A percentile compares a stretch with the other conserved stretches of the same genome.
Conservation (phyloP, 1,284 basidiomycete genomes). For the Bjerkandera adusta region DNA sequence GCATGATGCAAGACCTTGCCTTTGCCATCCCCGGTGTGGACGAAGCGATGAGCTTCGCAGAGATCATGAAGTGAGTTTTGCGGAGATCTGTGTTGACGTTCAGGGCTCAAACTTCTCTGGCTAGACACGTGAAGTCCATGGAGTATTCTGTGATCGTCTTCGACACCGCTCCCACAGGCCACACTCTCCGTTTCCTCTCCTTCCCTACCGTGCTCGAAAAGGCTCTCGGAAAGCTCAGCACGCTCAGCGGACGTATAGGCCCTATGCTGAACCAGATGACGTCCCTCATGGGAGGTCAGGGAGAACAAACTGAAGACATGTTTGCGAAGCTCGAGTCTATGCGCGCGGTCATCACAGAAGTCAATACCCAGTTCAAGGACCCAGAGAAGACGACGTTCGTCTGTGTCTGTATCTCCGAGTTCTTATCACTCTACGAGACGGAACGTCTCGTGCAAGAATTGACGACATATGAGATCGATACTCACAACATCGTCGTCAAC, state of each 20-base stretch:
- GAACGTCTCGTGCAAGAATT: conserved; percentile 97
- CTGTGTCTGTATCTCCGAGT: conserved; percentile 98
- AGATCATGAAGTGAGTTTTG: conserved; percentile 95
- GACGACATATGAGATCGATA: conserved; percentile 96
- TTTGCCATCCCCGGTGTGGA: conserved; percentile 99
- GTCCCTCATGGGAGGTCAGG: conserved; percentile 90
- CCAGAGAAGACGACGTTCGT: conserved; percentile 99
- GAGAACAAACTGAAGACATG: conserved; percentile 91
- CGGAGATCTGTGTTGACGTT: not conserved
- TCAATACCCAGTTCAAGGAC: conserved; percentile 99
- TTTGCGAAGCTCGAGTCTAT: conserved; percentile 98
- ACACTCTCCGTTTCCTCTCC: conserved; percentile 96
- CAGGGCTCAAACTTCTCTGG: not conserved
- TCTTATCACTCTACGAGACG: conserved; percentile 97
- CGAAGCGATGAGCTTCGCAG: conserved; percentile 99
- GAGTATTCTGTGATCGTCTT: conserved; percentile 99
- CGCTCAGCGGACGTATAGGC: conserved; percentile 90
- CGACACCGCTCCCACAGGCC: conserved; percentile 97
- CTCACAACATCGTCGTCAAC: conserved; percentile 98
- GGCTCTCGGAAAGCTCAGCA: conserved; percentile 92
- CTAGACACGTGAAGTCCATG: conserved; percentile 99
- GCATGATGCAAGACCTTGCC: conserved; percentile 99
- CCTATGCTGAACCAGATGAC: conserved; percentile 99
- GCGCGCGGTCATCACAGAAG: conserved; percentile 96
- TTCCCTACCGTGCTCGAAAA: conserved; percentile 99